phyloP scores from a whole-genome alignment of 2,329 filamentous ascomycete genomes.

The Lecanicillium sp. region DNA sequence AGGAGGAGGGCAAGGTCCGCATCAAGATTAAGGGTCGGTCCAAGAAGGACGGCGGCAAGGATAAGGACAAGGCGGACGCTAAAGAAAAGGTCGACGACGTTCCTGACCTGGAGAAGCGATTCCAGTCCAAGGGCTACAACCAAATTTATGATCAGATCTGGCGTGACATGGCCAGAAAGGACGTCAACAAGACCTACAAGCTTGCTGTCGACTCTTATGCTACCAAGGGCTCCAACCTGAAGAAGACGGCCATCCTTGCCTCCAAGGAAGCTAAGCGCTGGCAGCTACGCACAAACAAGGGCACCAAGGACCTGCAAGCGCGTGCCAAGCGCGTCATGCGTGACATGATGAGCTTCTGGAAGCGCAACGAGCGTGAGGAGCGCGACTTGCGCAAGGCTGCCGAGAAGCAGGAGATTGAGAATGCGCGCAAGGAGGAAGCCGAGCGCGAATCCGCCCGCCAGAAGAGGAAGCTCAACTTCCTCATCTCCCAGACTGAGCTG shows the following conservation, averaged over 20 bases:
- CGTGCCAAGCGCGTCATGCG: slow-evolving; percentile 97
- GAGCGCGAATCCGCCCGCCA: slow-evolving; percentile 96
- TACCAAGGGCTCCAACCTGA: slow-evolving; percentile 88
- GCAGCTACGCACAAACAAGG: slow-evolving; percentile 97
- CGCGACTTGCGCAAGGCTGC: slow-evolving; percentile 89
- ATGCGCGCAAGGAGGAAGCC: slow-evolving; percentile 91
- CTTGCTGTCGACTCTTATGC: slow-evolving; percentile 79
- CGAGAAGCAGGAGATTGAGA: slow-evolving; percentile 92
- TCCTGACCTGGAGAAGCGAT: slow-evolving; percentile 53
- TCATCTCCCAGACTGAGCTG: slow-evolving; percentile 96
- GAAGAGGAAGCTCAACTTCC: slow-evolving; percentile 97
- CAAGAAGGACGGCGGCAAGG: slow-evolving; percentile 32
- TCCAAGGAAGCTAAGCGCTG: slow-evolving; percentile 96
- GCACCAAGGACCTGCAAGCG: slow-evolving; percentile 93
- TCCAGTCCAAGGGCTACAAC: slow-evolving; percentile 87
- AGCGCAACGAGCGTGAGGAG: slow-evolving; percentile 95
- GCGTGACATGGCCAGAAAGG: slow-evolving; percentile 88
- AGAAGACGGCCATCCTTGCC: slow-evolving; percentile 93
- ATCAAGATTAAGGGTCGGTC: slow-evolving; percentile 53
- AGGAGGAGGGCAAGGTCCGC: slow-evolving; percentile 53
- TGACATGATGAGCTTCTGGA: slow-evolving; percentile 99
- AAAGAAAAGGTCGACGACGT: slow-evolving; percentile 45
- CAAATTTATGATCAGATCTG: slow-evolving; percentile 97
- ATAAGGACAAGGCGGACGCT: slow-evolving; percentile 34
- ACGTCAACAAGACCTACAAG: slow-evolving; percentile 86